A percentile compares a stretch with the other conserved stretches of the same genome.
Conservation (phyloP, 495 filamentous ascomycete species). For the Penicillium verhagenii region DNA sequence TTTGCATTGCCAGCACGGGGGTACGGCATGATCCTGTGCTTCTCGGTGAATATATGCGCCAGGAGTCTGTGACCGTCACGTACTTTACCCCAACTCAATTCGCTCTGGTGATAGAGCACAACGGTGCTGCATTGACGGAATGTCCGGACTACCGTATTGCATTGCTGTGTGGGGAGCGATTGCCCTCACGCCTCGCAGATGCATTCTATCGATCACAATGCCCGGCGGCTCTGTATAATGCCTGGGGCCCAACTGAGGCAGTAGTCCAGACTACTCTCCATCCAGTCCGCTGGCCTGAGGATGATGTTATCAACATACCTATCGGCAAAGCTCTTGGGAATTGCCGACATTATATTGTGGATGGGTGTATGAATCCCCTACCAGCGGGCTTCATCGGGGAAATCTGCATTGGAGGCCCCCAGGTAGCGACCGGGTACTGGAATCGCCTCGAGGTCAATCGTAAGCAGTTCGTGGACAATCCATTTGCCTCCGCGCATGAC, state of each 20-base stretch:
- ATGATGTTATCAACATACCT: background rate
- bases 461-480: conserved; percentile 31
- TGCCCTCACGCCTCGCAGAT: background rate
- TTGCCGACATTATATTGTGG: conserved; percentile 42
- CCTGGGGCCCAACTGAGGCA: background rate
- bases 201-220: background rate
- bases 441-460: conserved; percentile 27
- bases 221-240: background rate
- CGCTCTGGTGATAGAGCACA: background rate
- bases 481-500: conserved; percentile 8
- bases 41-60: background rate
- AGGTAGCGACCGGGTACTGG: conserved; percentile 41
- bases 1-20: background rate
- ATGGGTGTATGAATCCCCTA: conserved; percentile 33
- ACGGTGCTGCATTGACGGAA: background rate
- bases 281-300: too few species aligned
- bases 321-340: conserved; percentile 13
- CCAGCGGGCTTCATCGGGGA: conserved; percentile 43
- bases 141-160: background rate
- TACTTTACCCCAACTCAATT: background rate
- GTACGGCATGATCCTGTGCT: background rate
- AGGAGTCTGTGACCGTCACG: background rate
- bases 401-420: conserved; percentile 41
- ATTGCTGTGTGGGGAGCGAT: background rate
- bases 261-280: background rate